These are phyloP conservation scores for Chalciporus sp. DNA, from an alignment of 1,284 basidiomycete species.

Conservation along the genomic window DNA sequence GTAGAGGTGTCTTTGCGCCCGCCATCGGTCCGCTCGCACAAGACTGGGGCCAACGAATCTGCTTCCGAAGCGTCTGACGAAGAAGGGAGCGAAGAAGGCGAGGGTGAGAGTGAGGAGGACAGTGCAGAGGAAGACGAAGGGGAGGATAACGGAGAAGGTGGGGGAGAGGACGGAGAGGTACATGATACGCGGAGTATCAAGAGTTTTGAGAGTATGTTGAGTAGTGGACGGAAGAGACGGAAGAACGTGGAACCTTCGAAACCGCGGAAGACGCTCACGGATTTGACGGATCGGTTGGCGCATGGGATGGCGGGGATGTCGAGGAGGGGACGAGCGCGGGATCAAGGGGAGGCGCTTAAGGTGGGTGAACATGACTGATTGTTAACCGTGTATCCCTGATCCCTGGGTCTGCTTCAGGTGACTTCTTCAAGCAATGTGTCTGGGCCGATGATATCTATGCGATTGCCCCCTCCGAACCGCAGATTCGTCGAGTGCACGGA, in stretches of 20 bases:
- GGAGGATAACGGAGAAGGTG: slow-evolving; percentile 31
- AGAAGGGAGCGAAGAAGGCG: slow-evolving; percentile 37
- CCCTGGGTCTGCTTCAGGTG: neutral
- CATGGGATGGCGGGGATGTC: slow-evolving; percentile 59
- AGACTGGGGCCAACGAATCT: slow-evolving; percentile 38
- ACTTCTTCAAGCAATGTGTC: slow-evolving; percentile 25
- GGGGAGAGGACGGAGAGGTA: slow-evolving; percentile 39
- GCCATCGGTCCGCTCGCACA: slow-evolving; percentile 47
- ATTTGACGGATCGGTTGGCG: slow-evolving; percentile 72
- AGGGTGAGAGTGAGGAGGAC: slow-evolving; percentile 40
- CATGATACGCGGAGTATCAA: slow-evolving; percentile 69
- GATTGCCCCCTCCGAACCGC: slow-evolving; percentile 56
- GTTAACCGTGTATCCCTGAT: neutral
- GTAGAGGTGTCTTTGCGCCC: slow-evolving; percentile 61
- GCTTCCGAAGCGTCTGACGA: slow-evolving; percentile 37
- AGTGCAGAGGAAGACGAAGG: slow-evolving; percentile 38
- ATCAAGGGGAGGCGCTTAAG: slow-evolving; percentile 27
- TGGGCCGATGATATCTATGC: slow-evolving; percentile 38
- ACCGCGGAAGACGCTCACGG: slow-evolving; percentile 46
- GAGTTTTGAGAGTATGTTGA: slow-evolving; percentile 85
- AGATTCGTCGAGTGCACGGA: slow-evolving; percentile 69
- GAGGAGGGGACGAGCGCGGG: slow-evolving; percentile 37
- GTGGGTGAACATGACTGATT: slow-evolving; percentile 20
- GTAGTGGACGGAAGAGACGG: slow-evolving; percentile 35
- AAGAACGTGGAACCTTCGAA: neutral